phyloP scores from a whole-genome alignment of 495 filamentous ascomycete genomes.

The Hypoxylon fuscum region DNA sequence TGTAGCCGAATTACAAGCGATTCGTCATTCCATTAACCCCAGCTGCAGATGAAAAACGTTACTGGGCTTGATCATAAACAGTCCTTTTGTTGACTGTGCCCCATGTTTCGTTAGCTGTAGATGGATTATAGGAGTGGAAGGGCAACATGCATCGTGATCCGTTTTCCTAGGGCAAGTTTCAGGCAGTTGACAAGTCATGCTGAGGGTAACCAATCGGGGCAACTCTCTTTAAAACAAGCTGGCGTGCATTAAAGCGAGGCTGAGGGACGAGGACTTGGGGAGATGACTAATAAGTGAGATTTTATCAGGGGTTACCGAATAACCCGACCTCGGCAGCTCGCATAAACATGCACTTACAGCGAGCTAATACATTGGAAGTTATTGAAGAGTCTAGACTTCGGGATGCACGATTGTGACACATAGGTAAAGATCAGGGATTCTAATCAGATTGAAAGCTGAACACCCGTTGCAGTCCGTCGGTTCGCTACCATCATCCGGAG shows the following conservation, averaged over 20 bases:
- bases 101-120: background rate
- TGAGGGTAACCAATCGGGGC: background rate
- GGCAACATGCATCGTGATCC: background rate
- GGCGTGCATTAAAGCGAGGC: constrained; percentile 9
- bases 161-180: constrained; percentile 1
- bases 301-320: constrained; percentile 8
- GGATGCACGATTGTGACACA: constrained; percentile 13
- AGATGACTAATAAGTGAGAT: constrained; percentile 22
- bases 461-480: constrained; percentile 28
- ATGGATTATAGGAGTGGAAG: background rate
- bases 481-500: constrained; percentile 30
- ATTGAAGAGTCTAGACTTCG: constrained; percentile 3
- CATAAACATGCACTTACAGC: constrained; percentile 1
- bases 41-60: constrained; percentile 18
- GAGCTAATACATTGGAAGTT: background rate
- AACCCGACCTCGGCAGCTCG: constrained; percentile 5
- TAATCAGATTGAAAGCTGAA: constrained; percentile 15
- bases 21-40: constrained; percentile 3
- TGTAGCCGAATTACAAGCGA: background rate
- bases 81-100: background rate
- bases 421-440: background rate
- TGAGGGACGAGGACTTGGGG: constrained; percentile 16
- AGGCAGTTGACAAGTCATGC: background rate
- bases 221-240: background rate
- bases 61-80: constrained; percentile 20